These are phyloP conservation scores for Sarcodon aspratus DNA, from an alignment of 768 basidiomycete species.

Conservation along the genomic window DNA sequence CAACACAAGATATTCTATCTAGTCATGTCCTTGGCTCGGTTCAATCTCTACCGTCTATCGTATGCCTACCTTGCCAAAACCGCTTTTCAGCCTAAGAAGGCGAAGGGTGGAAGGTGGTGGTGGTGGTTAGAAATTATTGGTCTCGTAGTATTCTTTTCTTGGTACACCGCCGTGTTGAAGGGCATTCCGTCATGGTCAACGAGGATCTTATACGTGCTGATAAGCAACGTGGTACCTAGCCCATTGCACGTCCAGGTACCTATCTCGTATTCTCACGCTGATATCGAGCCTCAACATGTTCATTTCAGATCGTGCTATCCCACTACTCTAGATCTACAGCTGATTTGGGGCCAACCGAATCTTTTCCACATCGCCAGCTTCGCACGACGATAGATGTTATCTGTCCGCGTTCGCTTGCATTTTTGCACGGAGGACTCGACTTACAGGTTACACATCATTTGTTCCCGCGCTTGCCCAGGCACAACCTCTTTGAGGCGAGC, in stretches of 20 bases:
- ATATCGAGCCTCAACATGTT: not conserved
- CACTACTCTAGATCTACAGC: slow-evolving; percentile 94
- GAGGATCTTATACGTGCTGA: slow-evolving; percentile 61
- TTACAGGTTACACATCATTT: slow-evolving; percentile 96
- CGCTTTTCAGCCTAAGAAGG: slow-evolving; percentile 50
- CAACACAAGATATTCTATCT: slow-evolving; percentile 94
- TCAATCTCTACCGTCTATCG: slow-evolving; percentile 89
- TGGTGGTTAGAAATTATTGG: slow-evolving; percentile 70
- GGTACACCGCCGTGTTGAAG: slow-evolving; percentile 66
- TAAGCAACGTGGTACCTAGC: slow-evolving; percentile 79
- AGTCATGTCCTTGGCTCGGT: slow-evolving; percentile 81
- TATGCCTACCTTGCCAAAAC: slow-evolving; percentile 64
- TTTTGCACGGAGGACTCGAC: slow-evolving; percentile 95
- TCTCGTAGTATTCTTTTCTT: slow-evolving; percentile 77
- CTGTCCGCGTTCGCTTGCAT: slow-evolving; percentile 73
- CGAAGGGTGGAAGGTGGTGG: slow-evolving; percentile 65
- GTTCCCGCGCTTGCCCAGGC: slow-evolving; percentile 90
- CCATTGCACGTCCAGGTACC: slow-evolving; percentile 91
- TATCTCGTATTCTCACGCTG: slow-evolving; percentile 4
- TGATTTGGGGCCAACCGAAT: slow-evolving; percentile 84
- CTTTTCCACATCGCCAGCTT: slow-evolving; percentile 87
- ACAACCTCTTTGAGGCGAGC: slow-evolving; percentile 81
- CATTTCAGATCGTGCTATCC: slow-evolving; percentile 77
- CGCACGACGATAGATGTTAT: slow-evolving; percentile 97
- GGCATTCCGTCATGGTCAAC: slow-evolving; percentile 64